Evolutionary conservation across 2,329 filamentous ascomycete genomes (phyloP).

Genomic region (Acarospora socialis): DNA sequence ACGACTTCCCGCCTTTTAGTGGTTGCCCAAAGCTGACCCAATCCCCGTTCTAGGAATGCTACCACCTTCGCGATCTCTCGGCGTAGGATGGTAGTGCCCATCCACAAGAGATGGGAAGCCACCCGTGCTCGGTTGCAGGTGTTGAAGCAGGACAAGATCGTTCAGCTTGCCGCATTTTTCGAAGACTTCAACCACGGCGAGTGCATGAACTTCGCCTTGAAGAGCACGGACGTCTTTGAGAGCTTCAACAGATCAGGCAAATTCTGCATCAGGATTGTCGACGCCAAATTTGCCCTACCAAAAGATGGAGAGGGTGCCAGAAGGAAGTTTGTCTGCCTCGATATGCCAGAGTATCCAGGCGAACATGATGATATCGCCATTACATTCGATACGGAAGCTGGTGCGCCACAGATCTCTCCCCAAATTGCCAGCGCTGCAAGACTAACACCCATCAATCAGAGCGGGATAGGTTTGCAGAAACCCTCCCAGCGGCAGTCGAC

Average conservation of each 20-base stretch:
- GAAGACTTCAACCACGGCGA: slow-evolving; percentile 75
- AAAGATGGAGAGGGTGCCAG: slow-evolving; percentile 37
- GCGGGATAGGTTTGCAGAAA: slow-evolving; percentile 18
- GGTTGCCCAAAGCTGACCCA: slow-evolving; percentile 3
- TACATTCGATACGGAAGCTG: slow-evolving; percentile 63
- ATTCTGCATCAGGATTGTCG: slow-evolving; percentile 62
- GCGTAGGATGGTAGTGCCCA: slow-evolving; percentile 76
- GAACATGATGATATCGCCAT: slow-evolving; percentile 88
- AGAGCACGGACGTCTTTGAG: slow-evolving; percentile 73
- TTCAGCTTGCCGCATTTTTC: slow-evolving; percentile 76
- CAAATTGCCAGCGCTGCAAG: neutral
- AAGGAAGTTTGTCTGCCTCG: slow-evolving; percentile 66
- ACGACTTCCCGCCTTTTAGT: slow-evolving; percentile 13
- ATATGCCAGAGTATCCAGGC: slow-evolving; percentile 75
- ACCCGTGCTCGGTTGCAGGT: slow-evolving; percentile 67
- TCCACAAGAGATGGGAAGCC: slow-evolving; percentile 90
- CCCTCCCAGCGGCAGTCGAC: slow-evolving; percentile 22
- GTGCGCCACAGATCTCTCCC: slow-evolving; percentile 48
- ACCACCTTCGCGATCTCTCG: slow-evolving; percentile 67
- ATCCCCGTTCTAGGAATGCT: slow-evolving; percentile 37
- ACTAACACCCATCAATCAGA: slow-evolving; percentile 14
- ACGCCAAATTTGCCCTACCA: slow-evolving; percentile 81
- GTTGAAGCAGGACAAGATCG: slow-evolving; percentile 57
- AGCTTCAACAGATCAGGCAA: slow-evolving; percentile 49
- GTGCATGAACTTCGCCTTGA: slow-evolving; percentile 78